Conservation (phyloP, 192 early-diverging fungal species). For the Funneliformis geosporum region DNA sequence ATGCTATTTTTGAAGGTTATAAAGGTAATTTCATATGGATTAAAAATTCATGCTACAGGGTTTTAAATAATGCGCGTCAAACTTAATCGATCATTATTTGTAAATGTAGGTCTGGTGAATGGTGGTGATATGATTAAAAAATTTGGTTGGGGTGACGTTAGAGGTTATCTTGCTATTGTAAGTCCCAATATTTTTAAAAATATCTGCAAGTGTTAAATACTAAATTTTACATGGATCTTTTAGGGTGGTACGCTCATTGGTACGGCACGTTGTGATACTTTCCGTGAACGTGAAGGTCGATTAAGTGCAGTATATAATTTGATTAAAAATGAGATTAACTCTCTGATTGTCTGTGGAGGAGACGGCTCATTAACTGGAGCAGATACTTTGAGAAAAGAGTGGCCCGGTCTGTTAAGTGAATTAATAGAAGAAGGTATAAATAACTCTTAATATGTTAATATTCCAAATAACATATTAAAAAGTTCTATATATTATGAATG, state of each 20-base stretch:
- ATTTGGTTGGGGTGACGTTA: constrained; percentile 89
- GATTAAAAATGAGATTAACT: constrained; percentile 90
- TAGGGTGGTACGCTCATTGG: constrained; percentile 94
- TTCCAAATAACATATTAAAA: background rate
- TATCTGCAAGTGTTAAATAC: background rate
- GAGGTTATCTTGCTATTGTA: constrained; percentile 76
- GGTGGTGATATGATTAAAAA: constrained; percentile 85
- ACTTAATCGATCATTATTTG: background rate
- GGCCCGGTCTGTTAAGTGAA: constrained; percentile 80
- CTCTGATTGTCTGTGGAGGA: constrained; percentile 93
- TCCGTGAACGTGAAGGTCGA: constrained; percentile 84
- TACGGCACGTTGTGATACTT: constrained; percentile 86
- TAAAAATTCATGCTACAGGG: too few species aligned
- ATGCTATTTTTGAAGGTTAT: constrained; percentile 93
- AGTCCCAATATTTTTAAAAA: constrained; percentile 27
- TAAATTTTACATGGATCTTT: constrained; percentile 19
- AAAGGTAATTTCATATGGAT: constrained; percentile 76
- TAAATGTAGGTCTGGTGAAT: constrained; percentile 80
- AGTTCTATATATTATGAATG: background rate
- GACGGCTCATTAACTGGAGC: constrained; percentile 97
- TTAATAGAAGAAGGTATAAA: constrained; percentile 58
- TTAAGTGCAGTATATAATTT: constrained; percentile 80
- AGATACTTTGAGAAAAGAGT: constrained; percentile 87
- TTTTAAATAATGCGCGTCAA: background rate
- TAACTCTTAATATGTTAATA: background rate